Base-by-base conservation (phyloP, 2,329 filamentous ascomycete genomes). In the Cladosporium sp. region DNA sequence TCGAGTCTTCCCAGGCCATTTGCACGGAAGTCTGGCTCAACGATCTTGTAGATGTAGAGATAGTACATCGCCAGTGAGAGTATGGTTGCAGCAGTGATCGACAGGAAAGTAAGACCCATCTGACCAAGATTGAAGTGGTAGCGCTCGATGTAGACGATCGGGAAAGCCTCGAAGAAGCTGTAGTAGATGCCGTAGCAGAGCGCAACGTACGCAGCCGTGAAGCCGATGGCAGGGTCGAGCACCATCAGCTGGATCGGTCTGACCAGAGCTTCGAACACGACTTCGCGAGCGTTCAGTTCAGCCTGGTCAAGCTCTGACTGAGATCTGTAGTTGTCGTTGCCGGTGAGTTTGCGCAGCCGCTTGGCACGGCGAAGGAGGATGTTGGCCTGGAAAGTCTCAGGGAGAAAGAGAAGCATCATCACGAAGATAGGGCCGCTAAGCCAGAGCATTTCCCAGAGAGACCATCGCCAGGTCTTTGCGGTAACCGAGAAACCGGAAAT, bases 131-230 rank as follows among this genome's bases (percentile, higher is more conserved):
- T 83, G 82, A 90, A 88, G 72, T 78, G 75, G 76, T 90, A 90
- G 71, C 83, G 78, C 46, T 80, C 80, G 2, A 82, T 81, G 73
- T 88, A 90, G 64, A 89, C 86, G 16, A 88, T 78, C 4, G 87
- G 87, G 75, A 90, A 89, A n/a, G 84, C 84, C 71, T 89, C 87
- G 72, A 90, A 90, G 77, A 84, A 89, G 18, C 79, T 79, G 67
- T 84, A 84, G 78, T 86, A 87, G 72, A 86, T 87, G 62, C 81
- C 85, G 75, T 88, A 90, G 69, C 86, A 83, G 69, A 89, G 82
- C 63, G 83, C 83, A 3, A 84, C 86, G 76, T 89, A 90, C 43
- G 88, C 64, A 71, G 88, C 85, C 1, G 86, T 82, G 74, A 89
- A 89, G 66, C 86, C 75, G 68, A 90, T 83, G 14, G 86, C 84